Base-by-base conservation (phyloP, 371 early-diverging fungal species). In the Mortierella sp. region DNA sequence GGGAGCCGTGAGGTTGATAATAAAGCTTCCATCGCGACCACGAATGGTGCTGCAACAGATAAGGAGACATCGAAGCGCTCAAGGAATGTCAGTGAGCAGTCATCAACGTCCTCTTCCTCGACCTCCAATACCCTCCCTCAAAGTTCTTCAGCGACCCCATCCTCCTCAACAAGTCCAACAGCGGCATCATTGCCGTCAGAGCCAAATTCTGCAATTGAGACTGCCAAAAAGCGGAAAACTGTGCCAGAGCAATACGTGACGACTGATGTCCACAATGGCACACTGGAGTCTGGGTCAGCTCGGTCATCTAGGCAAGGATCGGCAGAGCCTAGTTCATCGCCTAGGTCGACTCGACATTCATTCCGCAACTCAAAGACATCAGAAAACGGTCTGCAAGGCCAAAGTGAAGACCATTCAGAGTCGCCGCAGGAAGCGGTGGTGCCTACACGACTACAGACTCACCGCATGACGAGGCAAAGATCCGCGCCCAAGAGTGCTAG, bases 331-430 rank as follows among this genome's bases (percentile, higher is more conserved):
- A 35, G 60, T 40, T 51, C 74, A 22, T 79, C 80, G 28, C 80
- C 74, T 2, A 75, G 80, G 5, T 79, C 80, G 28, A 79, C 80
- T 28, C 80, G 80, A 49, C 80, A 79, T 39, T 79, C 80, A 10
- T 67, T 60, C 39, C 80, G 80, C 3, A 64, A 63, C 39, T 62
- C 69, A 9, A 70, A 68, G 40, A 39, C 54, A 5, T 22, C 67
- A 6, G 74, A 73, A 22, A 40, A 37, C 14, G 32, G 22, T 35
- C 57, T 40, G 28, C 63, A 65, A 22, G 55, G 64, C 9, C 61
- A 43, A 47, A 62, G 51, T 10, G 75, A 65, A 43, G 68, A 57
- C 14, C 30, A 45, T 22, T 11, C 39, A 18, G 72, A 77, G 6
- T 49, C 65, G n/a, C 37, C 58, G 10, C 32, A 62, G 8, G 72